Conservation (phyloP, 345 rosid species). For the Linum usitatissimum region DNA sequence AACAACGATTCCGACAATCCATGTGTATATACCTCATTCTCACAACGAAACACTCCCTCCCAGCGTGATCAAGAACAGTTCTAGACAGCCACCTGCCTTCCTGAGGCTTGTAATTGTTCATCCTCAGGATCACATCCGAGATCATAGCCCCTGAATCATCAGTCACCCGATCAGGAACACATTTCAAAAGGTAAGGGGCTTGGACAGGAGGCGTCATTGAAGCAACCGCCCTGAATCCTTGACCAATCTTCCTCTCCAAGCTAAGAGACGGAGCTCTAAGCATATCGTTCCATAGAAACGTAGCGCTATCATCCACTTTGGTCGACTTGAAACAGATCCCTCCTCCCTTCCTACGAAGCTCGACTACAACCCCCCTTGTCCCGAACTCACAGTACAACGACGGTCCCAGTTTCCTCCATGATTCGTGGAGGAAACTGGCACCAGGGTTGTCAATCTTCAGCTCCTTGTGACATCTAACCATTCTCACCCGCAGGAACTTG, state of each 20-base stretch:
- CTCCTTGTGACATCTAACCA: slow-evolving; percentile 61
- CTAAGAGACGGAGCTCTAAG: slow-evolving; percentile 54
- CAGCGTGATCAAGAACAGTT: slow-evolving; percentile 84
- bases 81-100: slow-evolving; percentile 94
- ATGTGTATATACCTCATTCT: slow-evolving; percentile 43
- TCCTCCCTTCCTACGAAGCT: slow-evolving; percentile 29
- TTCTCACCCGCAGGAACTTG: slow-evolving; percentile 42
- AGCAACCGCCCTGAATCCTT: slow-evolving; percentile 32
- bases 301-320: slow-evolving; percentile 23
- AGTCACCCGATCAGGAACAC: slow-evolving; percentile 83
- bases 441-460: slow-evolving; percentile 44
- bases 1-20: too few species aligned
- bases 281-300: slow-evolving; percentile 70
- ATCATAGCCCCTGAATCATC: slow-evolving; percentile 93
- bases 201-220: slow-evolving; percentile 85
- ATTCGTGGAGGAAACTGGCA: slow-evolving; percentile 26
- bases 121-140: slow-evolving; percentile 63
- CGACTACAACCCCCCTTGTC: slow-evolving; percentile 50
- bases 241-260: slow-evolving; percentile 36
- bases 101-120: slow-evolving; percentile 58
- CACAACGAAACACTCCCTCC: slow-evolving; percentile 74
- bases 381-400: slow-evolving; percentile 79
- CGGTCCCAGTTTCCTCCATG: slow-evolving; percentile 52
- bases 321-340: slow-evolving; percentile 35
- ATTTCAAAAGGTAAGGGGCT: slow-evolving; percentile 71